Percentiles rank a stretch among this genome's conserved stretches.
phyloP scores from a whole-genome alignment of 345 rosid genomes.

The Carallia brachiata region DNA sequence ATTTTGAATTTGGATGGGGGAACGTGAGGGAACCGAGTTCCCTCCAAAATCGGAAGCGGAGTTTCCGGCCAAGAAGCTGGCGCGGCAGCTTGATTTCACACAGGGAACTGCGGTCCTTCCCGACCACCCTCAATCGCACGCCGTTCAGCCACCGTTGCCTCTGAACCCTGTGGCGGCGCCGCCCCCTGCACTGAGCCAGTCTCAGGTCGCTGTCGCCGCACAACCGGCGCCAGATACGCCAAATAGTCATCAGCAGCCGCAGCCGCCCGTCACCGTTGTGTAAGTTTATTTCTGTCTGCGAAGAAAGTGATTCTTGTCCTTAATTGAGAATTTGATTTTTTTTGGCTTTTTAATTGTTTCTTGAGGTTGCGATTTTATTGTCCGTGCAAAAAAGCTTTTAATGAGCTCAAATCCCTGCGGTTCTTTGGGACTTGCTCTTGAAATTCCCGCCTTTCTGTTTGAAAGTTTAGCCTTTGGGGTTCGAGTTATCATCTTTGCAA shows the following conservation, averaged over 20 bases:
- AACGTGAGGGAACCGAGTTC: constrained; percentile 66
- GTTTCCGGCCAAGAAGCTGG: constrained; percentile 67
- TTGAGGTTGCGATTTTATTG: neutral
- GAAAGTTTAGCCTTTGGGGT: neutral
- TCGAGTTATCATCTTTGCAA: constrained; percentile 1
- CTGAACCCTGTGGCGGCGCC: constrained; percentile 13
- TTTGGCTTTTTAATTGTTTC: neutral
- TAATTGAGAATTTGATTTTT: constrained; percentile 1
- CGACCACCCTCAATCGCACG: constrained; percentile 47
- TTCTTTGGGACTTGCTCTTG: neutral
- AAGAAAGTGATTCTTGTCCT: neutral
- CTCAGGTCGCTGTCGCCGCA: constrained; percentile 9
- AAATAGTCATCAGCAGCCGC: constrained; percentile 22
- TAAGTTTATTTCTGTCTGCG: constrained; percentile 33
- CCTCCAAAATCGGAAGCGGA: constrained; percentile 58
- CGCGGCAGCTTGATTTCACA: constrained; percentile 94
- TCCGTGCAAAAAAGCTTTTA: neutral
- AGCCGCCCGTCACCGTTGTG: constrained; percentile 51
- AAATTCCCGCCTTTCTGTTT: neutral
- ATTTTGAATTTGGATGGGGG: constrained; percentile 60
- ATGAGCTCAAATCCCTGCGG: neutral
- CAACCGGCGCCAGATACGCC: constrained; percentile 31
- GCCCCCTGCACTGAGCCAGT: constrained; percentile 14
- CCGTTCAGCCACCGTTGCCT: constrained; percentile 12
- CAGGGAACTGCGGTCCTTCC: constrained; percentile 44